Percentiles rank a stretch among this genome's conserved stretches.
Conservation (phyloP, 2,329 filamentous ascomycete genomes). For the Fusarium xylarioides region DNA sequence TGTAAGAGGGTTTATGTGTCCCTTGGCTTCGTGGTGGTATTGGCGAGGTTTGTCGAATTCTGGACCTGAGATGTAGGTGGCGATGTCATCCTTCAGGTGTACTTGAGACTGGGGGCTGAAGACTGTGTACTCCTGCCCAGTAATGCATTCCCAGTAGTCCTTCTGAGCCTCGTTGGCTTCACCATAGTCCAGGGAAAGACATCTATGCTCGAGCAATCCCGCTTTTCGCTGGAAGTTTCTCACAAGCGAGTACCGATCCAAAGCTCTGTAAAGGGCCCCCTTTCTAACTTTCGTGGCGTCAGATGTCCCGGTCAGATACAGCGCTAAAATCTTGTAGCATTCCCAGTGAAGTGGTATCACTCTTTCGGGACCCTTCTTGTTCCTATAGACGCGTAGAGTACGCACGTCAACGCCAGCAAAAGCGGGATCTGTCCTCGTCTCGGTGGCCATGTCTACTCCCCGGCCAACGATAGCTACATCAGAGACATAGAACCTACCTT, state of each 20-base stretch:
- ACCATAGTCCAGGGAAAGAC: neutral
- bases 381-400: neutral
- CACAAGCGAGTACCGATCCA: neutral
- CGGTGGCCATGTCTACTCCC: neutral
- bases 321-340: neutral
- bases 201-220: neutral
- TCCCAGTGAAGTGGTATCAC: neutral
- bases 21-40: accelerated
- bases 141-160: neutral
- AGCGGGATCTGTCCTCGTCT: neutral
- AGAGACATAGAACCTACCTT: neutral
- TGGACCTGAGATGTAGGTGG: neutral
- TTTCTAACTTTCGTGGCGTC: neutral
- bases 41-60: neutral
- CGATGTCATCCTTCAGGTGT: neutral
- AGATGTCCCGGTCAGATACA: neutral
- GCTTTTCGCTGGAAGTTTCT: neutral
- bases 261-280: neutral
- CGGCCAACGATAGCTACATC: neutral
- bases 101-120: neutral
- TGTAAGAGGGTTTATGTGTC: neutral
- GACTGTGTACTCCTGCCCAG: neutral
- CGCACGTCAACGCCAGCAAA: neutral
- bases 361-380: neutral
- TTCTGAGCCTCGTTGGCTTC: neutral